These are phyloP conservation scores for Candida sp. DNA, from an alignment of 1,139 yeast genomes.

Conservation along the genomic window DNA sequence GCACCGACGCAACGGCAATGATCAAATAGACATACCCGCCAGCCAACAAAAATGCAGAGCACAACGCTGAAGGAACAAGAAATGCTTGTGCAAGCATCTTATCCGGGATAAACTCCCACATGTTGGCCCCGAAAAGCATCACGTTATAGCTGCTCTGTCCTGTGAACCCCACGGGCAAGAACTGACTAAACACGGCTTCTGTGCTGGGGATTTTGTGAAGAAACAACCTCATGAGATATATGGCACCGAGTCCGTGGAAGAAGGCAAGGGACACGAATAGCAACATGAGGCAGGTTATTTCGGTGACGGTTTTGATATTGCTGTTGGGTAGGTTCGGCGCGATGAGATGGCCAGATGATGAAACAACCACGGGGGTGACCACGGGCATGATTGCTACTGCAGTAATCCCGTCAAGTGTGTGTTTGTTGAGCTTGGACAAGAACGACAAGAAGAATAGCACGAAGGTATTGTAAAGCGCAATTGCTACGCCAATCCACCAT, in stretches of 20 bases:
- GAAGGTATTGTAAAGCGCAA: constrained; percentile 15
- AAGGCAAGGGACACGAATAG: constrained; percentile 11
- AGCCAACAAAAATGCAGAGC: constrained; percentile 54
- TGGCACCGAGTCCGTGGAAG: constrained; percentile 15
- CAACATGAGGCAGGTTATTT: constrained; percentile 11
- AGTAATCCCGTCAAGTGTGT: constrained; percentile 10
- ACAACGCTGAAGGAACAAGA: constrained; percentile 21
- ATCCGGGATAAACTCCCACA: constrained; percentile 21
- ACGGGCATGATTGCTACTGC: constrained; percentile 13
- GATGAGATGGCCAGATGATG: constrained; percentile 14
- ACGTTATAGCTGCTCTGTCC: constrained; percentile 85
- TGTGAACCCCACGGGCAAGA: constrained; percentile 39
- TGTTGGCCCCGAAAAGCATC: constrained; percentile 55
- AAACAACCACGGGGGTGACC: constrained; percentile 15
- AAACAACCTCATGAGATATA: constrained; percentile 11
- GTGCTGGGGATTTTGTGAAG: constrained; percentile 13
- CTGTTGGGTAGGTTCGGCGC: constrained; percentile 10
- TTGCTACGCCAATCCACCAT: constrained; percentile 17
- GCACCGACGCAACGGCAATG: constrained; percentile 49
- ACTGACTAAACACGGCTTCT: constrained; percentile 18
- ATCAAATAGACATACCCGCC: constrained; percentile 67
- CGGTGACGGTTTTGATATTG: constrained; percentile 12
- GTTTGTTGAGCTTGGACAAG: constrained; percentile 13
- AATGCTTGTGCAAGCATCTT: constrained; percentile 13
- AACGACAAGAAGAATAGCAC: constrained; percentile 15